These are phyloP conservation scores for Ailanthus altissimus DNA, from an alignment of 345 rosid genomes.

Conservation along the genomic window DNA sequence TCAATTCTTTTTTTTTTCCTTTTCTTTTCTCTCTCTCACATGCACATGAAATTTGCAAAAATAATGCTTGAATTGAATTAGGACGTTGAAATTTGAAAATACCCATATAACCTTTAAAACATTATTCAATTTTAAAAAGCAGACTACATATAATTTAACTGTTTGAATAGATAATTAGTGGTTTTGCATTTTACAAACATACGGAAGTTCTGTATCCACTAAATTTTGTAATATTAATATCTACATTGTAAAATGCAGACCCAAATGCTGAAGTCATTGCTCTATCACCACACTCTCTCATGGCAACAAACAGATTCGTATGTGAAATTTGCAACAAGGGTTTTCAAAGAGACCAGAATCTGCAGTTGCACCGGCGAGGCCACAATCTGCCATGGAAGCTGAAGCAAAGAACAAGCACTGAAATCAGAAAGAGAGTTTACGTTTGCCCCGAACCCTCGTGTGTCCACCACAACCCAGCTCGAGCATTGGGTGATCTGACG, in stretches of 20 bases:
- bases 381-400: slow-evolving; percentile 49
- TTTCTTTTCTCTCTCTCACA: background rate
- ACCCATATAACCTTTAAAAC: too few relatives aligned
- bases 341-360: slow-evolving; percentile 34
- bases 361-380: slow-evolving; percentile 34
- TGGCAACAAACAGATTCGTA: slow-evolving; percentile 29
- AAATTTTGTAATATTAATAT: too few relatives aligned
- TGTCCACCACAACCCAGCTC: slow-evolving; percentile 62
- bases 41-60: background rate
- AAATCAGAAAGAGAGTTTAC: slow-evolving; percentile 47
- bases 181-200: too few relatives aligned
- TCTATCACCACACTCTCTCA: slow-evolving; percentile 31
- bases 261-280: slow-evolving; percentile 41
- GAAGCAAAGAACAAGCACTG: slow-evolving; percentile 28
- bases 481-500: slow-evolving; percentile 70
- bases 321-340: slow-evolving; percentile 24
- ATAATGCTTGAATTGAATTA: background rate
- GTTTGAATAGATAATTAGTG: too few relatives aligned
- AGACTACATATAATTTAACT: too few relatives aligned
- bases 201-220: too few relatives aligned
- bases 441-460: slow-evolving; percentile 63
- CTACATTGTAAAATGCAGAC: slow-evolving; percentile 22
- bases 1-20: background rate
- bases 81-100: too few relatives aligned
- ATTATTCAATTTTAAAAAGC: too few relatives aligned